A percentile compares a stretch with the other conserved stretches of the same genome.
These are phyloP conservation scores for Kluyveromyces lactis DNA, from an alignment of 805 yeast species.

Conservation along the genomic window DNA sequence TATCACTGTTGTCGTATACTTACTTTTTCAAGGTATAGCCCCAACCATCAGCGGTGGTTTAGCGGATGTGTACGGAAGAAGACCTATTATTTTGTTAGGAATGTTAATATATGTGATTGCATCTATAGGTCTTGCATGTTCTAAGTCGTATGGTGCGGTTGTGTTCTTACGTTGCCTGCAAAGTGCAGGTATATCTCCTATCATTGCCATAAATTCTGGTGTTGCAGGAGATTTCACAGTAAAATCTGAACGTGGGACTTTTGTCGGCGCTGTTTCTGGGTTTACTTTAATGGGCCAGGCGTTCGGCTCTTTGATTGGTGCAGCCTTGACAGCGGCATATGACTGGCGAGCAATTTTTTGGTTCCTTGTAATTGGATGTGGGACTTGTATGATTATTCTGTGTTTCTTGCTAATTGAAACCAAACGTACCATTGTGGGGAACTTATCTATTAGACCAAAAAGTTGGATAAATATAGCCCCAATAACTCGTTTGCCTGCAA, in stretches of 20 bases:
- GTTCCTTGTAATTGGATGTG: constrained; percentile 61
- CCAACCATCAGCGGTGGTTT: constrained; percentile 61
- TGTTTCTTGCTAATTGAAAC: constrained; percentile 61
- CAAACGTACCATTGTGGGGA: constrained; percentile 59
- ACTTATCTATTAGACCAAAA: constrained; percentile 54
- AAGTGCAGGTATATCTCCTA: constrained; percentile 66
- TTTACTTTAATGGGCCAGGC: constrained; percentile 65
- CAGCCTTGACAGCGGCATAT: constrained; percentile 33
- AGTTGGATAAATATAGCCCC: constrained; percentile 37
- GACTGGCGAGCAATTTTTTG: constrained; percentile 76
- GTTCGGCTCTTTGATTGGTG: constrained; percentile 61
- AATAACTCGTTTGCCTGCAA: constrained; percentile 24
- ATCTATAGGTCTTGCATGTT: constrained; percentile 57
- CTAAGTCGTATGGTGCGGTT: constrained; percentile 50
- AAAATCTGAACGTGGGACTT: constrained; percentile 57
- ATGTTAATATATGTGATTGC: constrained; percentile 48
- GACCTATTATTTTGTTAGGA: constrained; percentile 57
- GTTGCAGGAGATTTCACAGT: constrained; percentile 65
- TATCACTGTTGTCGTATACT: constrained; percentile 65
- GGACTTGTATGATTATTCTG: constrained; percentile 31
- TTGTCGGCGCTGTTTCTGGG: constrained; percentile 59
- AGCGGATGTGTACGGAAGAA: constrained; percentile 63
- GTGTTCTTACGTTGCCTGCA: constrained; percentile 60
- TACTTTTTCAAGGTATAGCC: constrained; percentile 64
- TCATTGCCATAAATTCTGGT: constrained; percentile 61